These are phyloP conservation scores for Beauveria pseudobassiana DNA, from an alignment of 2,329 filamentous ascomycete genomes.

Conservation along the genomic window DNA sequence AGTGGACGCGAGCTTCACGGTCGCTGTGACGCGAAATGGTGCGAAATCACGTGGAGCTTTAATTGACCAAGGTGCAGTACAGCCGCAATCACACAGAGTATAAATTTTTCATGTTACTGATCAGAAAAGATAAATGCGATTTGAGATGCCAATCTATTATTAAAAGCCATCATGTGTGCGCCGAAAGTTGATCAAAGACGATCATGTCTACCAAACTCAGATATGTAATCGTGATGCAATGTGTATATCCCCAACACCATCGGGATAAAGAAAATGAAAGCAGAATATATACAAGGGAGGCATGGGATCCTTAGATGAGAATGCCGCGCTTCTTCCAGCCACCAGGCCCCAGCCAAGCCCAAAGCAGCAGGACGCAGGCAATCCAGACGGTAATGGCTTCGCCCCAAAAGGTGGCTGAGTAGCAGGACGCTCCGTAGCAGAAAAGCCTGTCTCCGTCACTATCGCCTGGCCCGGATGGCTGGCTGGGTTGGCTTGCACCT, in stretches of 20 bases:
- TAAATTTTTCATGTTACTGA: neutral
- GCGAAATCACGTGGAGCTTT: slow-evolving; percentile 11
- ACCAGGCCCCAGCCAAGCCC: slow-evolving; percentile 71
- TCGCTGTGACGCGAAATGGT: slow-evolving; percentile 9
- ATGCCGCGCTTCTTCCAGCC: slow-evolving; percentile 75
- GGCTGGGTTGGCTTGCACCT: slow-evolving; percentile 41
- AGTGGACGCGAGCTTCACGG: slow-evolving; percentile 2
- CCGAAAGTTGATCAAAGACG: neutral
- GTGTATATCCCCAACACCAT: neutral
- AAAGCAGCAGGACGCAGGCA: slow-evolving; percentile 63
- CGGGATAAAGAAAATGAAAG: neutral
- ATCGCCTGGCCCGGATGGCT: slow-evolving; percentile 20
- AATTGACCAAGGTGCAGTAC: neutral
- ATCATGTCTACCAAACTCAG: slow-evolving; percentile 4
- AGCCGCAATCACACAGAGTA: neutral
- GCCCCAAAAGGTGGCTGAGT: slow-evolving; percentile 76
- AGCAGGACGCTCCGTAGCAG: slow-evolving; percentile 78
- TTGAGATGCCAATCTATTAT: neutral
- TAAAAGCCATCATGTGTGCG: neutral
- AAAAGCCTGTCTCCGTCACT: slow-evolving; percentile 44
- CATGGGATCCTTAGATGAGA: slow-evolving; percentile 38
- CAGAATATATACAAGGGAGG: neutral
- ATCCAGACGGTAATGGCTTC: slow-evolving; percentile 75
- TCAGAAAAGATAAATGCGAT: neutral
- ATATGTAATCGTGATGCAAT: neutral